phyloP scores from a whole-genome alignment of 306 rosid genomes.

The Comarum palustre region DNA sequence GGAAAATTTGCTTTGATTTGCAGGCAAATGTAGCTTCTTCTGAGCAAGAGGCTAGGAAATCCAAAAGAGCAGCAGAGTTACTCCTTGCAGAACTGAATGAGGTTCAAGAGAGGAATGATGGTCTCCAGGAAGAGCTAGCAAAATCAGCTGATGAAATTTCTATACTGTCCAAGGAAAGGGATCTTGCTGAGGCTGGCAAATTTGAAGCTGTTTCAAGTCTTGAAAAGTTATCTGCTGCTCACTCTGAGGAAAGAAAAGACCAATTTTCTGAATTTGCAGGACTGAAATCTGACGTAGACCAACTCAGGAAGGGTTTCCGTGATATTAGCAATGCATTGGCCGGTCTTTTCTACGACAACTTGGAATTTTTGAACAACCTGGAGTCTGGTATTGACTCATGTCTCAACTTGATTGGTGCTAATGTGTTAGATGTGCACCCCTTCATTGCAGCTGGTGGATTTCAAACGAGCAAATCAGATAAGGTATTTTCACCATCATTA shows the following conservation, averaged over 20 bases:
- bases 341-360: slow-evolving; percentile 46
- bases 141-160: slow-evolving; percentile 57
- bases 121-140: slow-evolving; percentile 81
- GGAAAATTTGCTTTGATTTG: slow-evolving; percentile 54
- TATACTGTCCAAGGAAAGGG: slow-evolving; percentile 58
- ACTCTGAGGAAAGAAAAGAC: slow-evolving; percentile 47
- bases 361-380: slow-evolving; percentile 57
- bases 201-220: slow-evolving; percentile 63
- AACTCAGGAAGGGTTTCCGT: slow-evolving; percentile 53
- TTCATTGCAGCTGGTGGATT: slow-evolving; percentile 33
- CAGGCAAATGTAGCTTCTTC: slow-evolving; percentile 46
- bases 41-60: slow-evolving; percentile 74
- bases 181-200: slow-evolving; percentile 61
- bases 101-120: slow-evolving; percentile 95
- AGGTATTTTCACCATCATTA: slow-evolving; percentile 45
- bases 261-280: slow-evolving; percentile 56
- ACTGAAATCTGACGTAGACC: slow-evolving; percentile 59
- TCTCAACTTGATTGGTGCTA: slow-evolving; percentile 39
- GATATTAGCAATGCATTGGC: slow-evolving; percentile 52
- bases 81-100: slow-evolving; percentile 92
- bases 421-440: slow-evolving; percentile 37
- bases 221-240: slow-evolving; percentile 56
- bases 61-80: slow-evolving; percentile 83
- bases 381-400: slow-evolving; percentile 56
- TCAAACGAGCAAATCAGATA: slow-evolving; percentile 31